Percentiles rank a stretch among this genome's conserved stretches.
These are phyloP conservation scores for Musa troglodytarum DNA, from an alignment of 176 grass and related monocot genomes.

Conservation along the genomic window DNA sequence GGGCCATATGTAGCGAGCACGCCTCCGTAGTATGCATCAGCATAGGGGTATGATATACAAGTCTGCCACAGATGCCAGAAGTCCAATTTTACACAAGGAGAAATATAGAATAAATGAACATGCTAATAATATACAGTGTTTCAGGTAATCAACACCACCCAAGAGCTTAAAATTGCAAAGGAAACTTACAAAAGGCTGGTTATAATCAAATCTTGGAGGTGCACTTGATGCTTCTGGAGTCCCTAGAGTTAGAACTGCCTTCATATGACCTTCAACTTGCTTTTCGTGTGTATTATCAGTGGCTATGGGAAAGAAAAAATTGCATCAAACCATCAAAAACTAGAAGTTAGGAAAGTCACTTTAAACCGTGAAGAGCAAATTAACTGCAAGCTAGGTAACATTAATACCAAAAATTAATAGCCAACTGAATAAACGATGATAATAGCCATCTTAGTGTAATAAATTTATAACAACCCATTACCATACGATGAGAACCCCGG, in stretches of 20 bases:
- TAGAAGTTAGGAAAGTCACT: background rate
- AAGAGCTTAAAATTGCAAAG: background rate
- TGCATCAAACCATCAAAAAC: background rate
- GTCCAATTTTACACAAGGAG: background rate
- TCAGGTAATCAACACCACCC: background rate
- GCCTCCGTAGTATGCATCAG: slow-evolving; percentile 50
- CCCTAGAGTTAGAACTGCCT: slow-evolving; percentile 60
- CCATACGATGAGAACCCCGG: background rate
- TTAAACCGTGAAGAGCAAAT: background rate
- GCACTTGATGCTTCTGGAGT: slow-evolving; percentile 41
- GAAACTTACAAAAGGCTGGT: slow-evolving; percentile 56
- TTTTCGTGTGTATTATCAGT: slow-evolving; percentile 36
- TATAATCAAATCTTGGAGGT: slow-evolving; percentile 46
- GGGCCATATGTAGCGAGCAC: slow-evolving; percentile 46
- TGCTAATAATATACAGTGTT: background rate
- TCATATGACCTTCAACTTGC: slow-evolving; percentile 51
- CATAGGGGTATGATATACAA: slow-evolving; percentile 61
- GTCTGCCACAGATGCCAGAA: slow-evolving; percentile 30
- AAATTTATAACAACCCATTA: background rate
- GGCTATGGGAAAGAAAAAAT: slow-evolving; percentile 21
- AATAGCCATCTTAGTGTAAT: background rate
- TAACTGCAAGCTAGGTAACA: background rate
- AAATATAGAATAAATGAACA: background rate
- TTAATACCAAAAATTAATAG: background rate
- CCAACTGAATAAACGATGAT: background rate